Percentiles rank a stretch among this genome's conserved stretches.
These are phyloP conservation scores for Stephania cephalantha DNA, from an alignment of 164 flowering plant genomes.

Conservation along the genomic window DNA sequence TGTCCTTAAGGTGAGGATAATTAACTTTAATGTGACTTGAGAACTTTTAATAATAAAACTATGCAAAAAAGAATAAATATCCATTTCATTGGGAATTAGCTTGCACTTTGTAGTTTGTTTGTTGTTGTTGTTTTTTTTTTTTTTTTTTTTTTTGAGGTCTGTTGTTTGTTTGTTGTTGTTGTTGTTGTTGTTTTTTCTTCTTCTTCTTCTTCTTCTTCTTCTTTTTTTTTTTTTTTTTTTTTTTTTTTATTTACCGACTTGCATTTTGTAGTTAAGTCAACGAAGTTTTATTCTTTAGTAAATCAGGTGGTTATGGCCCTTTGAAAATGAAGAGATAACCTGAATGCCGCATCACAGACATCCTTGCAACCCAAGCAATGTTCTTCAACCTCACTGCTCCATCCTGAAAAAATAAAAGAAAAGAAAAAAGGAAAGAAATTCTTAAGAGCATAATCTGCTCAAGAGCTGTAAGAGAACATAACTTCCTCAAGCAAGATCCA, in stretches of 20 bases:
- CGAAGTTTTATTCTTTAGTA: not conserved
- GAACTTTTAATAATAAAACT: not conserved
- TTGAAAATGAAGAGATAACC: constrained; percentile 28
- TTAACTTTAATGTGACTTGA: not conserved
- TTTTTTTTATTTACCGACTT: no score
- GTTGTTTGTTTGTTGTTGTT: no score
- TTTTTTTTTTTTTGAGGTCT: no score
- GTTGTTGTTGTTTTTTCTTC: no score
- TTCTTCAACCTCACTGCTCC: constrained; percentile 69
- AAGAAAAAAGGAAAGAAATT: not conserved
- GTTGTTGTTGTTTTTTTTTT: no score
- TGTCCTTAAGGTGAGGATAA: not conserved
- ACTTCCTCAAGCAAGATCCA: constrained; percentile 5
- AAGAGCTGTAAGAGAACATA: not conserved
- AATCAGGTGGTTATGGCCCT: not conserved
- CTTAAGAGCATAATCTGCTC: not conserved
- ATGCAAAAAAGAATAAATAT: not conserved
- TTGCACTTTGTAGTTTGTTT: not conserved
- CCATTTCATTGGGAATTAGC: not conserved
- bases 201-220: no score
- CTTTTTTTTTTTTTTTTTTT: no score
- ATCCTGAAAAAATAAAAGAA: constrained; percentile 30
- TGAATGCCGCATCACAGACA: constrained; percentile 43
- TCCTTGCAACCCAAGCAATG: constrained; percentile 79
- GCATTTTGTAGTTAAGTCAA: no score